Evolutionary conservation across 2,329 filamentous ascomycete species (phyloP).

Genomic region (Macrophomina tecta): DNA sequence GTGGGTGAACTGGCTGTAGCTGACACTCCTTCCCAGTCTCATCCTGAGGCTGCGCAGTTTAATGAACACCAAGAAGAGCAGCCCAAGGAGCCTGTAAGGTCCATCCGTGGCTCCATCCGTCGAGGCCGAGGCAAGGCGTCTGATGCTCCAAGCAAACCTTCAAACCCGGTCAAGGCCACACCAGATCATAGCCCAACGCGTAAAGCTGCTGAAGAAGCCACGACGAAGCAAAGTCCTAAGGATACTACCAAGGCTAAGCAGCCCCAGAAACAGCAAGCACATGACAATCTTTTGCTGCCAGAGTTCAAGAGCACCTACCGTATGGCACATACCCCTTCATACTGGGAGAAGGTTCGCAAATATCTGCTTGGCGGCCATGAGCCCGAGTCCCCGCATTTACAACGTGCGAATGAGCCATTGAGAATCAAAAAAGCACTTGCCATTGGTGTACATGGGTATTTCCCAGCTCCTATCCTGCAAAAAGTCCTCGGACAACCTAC

Average conservation of each 20-base stretch:
- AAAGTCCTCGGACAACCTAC: constrained; percentile 93
- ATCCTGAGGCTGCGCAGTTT: constrained; percentile 59
- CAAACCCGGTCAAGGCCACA: constrained; percentile 37
- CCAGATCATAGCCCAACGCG: constrained; percentile 38
- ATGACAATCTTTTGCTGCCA: constrained; percentile 71
- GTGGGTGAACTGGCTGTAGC: constrained; percentile 58
- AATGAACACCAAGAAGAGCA: constrained; percentile 47
- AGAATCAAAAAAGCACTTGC: constrained; percentile 85
- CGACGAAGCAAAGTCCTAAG: constrained; percentile 37
- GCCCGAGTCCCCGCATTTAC: constrained; percentile 70
- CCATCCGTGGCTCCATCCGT: constrained; percentile 32
- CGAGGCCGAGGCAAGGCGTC: constrained; percentile 34
- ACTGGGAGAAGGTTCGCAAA: constrained; percentile 51
- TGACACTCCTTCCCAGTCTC: constrained; percentile 56
- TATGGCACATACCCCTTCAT: constrained; percentile 50
- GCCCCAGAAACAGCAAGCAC: constrained; percentile 37
- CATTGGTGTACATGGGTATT: constrained; percentile 93
- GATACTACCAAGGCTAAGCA: constrained; percentile 37
- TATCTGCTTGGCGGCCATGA: constrained; percentile 52
- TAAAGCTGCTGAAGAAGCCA: constrained; percentile 26
- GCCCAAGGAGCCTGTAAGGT: constrained; percentile 33
- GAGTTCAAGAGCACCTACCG: constrained; percentile 72
- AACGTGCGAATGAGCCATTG: constrained; percentile 69
- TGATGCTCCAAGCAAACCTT: constrained; percentile 47
- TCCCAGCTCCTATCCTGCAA: constrained; percentile 85